Conservation (phyloP, 73 alveolate species). For the Halteria grandinella region DNA sequence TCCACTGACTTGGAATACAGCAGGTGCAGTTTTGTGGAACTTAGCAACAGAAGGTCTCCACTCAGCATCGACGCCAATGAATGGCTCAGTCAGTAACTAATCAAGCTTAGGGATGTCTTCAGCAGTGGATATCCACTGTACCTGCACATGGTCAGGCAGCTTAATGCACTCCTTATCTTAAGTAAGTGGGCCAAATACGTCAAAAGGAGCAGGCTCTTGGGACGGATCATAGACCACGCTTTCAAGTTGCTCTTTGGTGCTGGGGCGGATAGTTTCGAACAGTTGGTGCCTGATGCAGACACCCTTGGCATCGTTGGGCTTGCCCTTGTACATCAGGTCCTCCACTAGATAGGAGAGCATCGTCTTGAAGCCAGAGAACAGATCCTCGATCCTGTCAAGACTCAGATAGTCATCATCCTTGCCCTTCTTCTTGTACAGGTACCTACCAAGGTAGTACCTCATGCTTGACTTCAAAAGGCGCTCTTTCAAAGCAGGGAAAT, state of each 20-base stretch:
- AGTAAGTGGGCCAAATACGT: slow-evolving; percentile 53
- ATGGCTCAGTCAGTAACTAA: slow-evolving; percentile 10
- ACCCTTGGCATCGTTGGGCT: slow-evolving; percentile 56
- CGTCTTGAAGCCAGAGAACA: slow-evolving; percentile 41
- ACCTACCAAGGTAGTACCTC: slow-evolving; percentile 46
- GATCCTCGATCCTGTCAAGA: slow-evolving; percentile 61
- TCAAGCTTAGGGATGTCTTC: slow-evolving; percentile 38
- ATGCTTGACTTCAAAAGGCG: slow-evolving; percentile 48
- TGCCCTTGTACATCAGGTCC: slow-evolving; percentile 50
- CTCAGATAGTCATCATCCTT: slow-evolving; percentile 34
- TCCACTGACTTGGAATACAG: slow-evolving; percentile 81
- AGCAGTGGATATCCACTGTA: slow-evolving; percentile 25
- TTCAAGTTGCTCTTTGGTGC: neutral
- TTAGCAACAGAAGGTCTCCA: slow-evolving; percentile 81
- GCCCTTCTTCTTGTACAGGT: slow-evolving; percentile 8
- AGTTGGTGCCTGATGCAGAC: slow-evolving; percentile 27
- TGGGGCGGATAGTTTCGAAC: neutral
- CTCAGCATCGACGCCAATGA: slow-evolving; percentile 88
- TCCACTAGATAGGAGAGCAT: slow-evolving; percentile 56
- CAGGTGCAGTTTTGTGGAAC: slow-evolving; percentile 67
- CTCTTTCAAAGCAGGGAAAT: slow-evolving; percentile 61
- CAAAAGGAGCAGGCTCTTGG: slow-evolving; percentile 31
- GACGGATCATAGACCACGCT: slow-evolving; percentile 11
- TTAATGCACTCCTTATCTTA: slow-evolving; percentile 38
- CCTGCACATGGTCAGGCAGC: slow-evolving; percentile 32